phyloP scores from a whole-genome alignment of 1,284 basidiomycete genomes.

The Cystobasidium sp. region DNA sequence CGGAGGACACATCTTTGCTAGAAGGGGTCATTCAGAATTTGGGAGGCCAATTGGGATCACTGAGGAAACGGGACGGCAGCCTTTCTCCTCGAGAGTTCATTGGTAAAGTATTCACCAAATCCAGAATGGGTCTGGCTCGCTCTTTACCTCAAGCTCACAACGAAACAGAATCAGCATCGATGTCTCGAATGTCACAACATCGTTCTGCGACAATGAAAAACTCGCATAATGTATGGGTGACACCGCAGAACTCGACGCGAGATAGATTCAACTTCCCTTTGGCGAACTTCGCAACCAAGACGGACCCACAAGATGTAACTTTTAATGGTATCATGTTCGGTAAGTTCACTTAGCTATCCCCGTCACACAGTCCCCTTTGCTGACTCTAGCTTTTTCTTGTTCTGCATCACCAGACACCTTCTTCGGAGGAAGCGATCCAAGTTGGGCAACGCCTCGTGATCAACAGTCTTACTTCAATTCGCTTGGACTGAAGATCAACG shows the following conservation, averaged over 20 bases:
- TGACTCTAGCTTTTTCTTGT: background rate
- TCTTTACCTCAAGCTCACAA: conserved; percentile 11
- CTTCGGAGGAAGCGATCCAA: conserved; percentile 49
- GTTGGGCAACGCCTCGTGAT: conserved; percentile 43
- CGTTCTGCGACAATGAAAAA: background rate
- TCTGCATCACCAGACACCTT: conserved; percentile 45
- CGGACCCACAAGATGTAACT: conserved; percentile 26
- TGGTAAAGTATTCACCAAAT: conserved; percentile 17
- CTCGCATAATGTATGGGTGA: conserved; percentile 5
- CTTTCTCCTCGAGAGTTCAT: background rate
- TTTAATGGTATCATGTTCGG: conserved; percentile 50
- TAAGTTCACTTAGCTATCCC: background rate
- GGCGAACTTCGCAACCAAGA: conserved; percentile 36
- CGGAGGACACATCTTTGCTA: conserved; percentile 10
- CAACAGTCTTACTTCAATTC: conserved; percentile 49
- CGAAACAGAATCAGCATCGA: background rate
- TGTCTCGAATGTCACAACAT: background rate
- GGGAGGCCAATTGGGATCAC: conserved; percentile 1
- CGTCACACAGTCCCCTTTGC: background rate
- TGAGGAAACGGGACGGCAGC: background rate
- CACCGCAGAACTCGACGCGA: conserved; percentile 10
- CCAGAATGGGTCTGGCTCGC: conserved; percentile 23
- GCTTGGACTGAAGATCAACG: conserved; percentile 44
- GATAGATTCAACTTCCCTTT: conserved; percentile 3
- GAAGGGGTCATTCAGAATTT: conserved; percentile 17